A percentile compares a stretch with the other conserved stretches of the same genome.
These are phyloP conservation scores for Saxispiralis lemnorum DNA, from an alignment of 495 filamentous ascomycete genomes.

Conservation along the genomic window DNA sequence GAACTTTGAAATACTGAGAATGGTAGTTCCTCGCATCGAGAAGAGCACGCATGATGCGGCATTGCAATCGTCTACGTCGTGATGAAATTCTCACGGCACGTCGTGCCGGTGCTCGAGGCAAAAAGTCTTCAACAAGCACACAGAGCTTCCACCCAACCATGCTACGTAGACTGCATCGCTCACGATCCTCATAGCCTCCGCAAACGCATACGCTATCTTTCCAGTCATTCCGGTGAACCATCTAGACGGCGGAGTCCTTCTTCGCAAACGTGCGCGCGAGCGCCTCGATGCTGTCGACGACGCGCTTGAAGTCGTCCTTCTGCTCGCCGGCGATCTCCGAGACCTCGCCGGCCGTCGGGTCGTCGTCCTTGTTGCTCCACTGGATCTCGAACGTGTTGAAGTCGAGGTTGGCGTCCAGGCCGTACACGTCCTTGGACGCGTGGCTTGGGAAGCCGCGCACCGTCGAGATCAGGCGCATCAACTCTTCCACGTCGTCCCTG, in stretches of 20 bases:
- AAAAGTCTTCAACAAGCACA: no score
- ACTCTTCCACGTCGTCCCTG: constrained; percentile 16
- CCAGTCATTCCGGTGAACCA: background rate
- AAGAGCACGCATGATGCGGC: no score
- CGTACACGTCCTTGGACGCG: constrained; percentile 11
- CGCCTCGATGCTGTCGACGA: constrained; percentile 16
- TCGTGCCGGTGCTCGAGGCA: no score
- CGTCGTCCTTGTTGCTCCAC: constrained; percentile 15
- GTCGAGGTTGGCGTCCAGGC: constrained; percentile 8
- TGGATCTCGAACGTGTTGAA: constrained; percentile 18
- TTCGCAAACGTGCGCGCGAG: constrained; percentile 14
- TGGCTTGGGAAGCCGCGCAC: constrained; percentile 17
- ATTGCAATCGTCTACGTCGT: no score
- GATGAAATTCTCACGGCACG: no score
- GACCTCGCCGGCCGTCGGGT: background rate
- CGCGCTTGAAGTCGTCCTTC: constrained; percentile 16
- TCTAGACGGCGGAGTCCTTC: constrained; percentile 13
- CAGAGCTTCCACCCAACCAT: no score
- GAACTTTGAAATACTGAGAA: no score
- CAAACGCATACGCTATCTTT: background rate
- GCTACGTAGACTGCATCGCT: no score
- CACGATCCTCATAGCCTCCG: no score
- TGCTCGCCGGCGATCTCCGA: constrained; percentile 12
- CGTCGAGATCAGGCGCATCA: constrained; percentile 8
- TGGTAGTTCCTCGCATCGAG: no score